Evolutionary conservation across 176 grass and related monocot species (phyloP).

Genomic region (Juncus effusus): DNA sequence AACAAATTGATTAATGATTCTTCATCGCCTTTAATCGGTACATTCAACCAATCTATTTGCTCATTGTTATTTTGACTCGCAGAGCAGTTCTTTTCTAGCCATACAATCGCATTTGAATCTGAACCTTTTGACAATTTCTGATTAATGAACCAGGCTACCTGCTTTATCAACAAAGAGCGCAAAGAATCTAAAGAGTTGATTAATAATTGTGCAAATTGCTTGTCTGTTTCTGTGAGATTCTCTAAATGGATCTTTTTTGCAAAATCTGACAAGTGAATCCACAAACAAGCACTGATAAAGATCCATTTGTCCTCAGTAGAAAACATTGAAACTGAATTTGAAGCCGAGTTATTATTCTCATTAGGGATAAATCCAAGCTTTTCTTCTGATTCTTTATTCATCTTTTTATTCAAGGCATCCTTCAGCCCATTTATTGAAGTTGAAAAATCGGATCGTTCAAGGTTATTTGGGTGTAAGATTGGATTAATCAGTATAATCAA

Average conservation of each 20-base stretch:
- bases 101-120: constrained; percentile 36
- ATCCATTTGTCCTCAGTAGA: constrained; percentile 77
- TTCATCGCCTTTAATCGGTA: constrained; percentile 41
- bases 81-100: constrained; percentile 50
- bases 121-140: constrained; percentile 41
- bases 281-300: constrained; percentile 58
- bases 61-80: constrained; percentile 36
- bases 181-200: constrained; percentile 48
- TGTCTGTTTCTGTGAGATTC: constrained; percentile 42
- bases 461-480: constrained; percentile 45
- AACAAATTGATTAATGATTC: constrained; percentile 50
- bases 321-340: constrained; percentile 13
- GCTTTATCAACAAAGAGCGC: constrained; percentile 63
- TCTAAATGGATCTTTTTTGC: constrained; percentile 37
- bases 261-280: constrained; percentile 56
- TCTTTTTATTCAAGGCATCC: constrained; percentile 42
- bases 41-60: constrained; percentile 33
- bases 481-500: constrained; percentile 58
- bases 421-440: constrained; percentile 41
- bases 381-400: constrained; percentile 35
- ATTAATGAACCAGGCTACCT: constrained; percentile 61
- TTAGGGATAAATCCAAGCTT: constrained; percentile 18
- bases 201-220: constrained; percentile 41
- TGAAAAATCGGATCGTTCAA: constrained; percentile 43
- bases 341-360: constrained; percentile 9